Base-by-base conservation (phyloP, 768 basidiomycete species). In the Austroboletus festivus region DNA sequence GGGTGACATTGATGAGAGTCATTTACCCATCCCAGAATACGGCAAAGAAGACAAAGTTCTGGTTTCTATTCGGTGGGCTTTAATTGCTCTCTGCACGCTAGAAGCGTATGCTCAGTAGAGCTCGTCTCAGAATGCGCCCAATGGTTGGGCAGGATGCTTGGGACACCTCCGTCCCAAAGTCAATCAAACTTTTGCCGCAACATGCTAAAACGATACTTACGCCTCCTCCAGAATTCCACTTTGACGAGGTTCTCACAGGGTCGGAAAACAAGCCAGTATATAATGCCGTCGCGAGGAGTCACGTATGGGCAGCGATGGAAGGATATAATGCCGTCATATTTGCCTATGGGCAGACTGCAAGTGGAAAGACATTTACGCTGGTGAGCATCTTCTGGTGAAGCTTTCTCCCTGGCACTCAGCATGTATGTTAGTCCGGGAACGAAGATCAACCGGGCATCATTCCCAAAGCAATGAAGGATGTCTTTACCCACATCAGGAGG, bases 251-350 rank as follows among this genome's bases (percentile, higher is more conserved):
- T 49, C 79, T 90, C 43, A 89, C 83, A 5, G 86, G 86, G 0
- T 83, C 85, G 1, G 81, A 84, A 28, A 92, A 89, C 68, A 89
- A 88, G 58, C 81, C 84, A 0, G 73, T 92, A 7, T 93, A 92
- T 63, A 81, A 77, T 35, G 79, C 83, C 4, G 82, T 86, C 15
- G 90, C 86, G 2, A 78, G 81, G 12, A 84, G 82, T 3, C 90
- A 92, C 59, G 89, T 91, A 1, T 81, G 80, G 48, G 90, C 93
- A 4, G 92, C 94, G 10, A 96, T 98, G 93, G 90, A 92, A 43
- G 96, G 96, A 16, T 98, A 83, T 75, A 97, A 98, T 66, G 82
- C 93, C 8, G 90, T 98, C 54, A 81, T 97, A 35, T 99, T 99
- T 58, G 95, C 96, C 0, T 89, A 90, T 45, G 88, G 89, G 8